Conservation (phyloP, 148 eudicot genomes). For the Nepenthes gracilis region DNA sequence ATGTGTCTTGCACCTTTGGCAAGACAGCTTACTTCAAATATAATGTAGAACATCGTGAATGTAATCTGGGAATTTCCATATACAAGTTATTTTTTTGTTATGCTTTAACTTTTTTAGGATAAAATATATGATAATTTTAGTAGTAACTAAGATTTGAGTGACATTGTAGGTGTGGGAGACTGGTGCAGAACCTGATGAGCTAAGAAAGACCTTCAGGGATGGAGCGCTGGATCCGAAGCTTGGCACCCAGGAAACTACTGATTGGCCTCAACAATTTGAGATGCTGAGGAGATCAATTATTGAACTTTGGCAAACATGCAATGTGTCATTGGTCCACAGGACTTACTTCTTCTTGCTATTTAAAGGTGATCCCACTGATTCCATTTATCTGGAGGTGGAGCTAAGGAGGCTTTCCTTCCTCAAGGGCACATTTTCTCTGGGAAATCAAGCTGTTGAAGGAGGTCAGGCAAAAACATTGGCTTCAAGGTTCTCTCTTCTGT, state of each 20-base stretch:
- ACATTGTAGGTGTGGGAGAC: slow-evolving; percentile 27
- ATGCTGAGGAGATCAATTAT: slow-evolving; percentile 48
- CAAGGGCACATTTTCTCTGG: slow-evolving; percentile 51
- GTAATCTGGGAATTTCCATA: too few relatives aligned
- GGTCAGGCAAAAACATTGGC: slow-evolving; percentile 50
- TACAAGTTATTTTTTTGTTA: too few relatives aligned
- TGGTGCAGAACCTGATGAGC: slow-evolving; percentile 18
- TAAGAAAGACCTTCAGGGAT: slow-evolving; percentile 34
- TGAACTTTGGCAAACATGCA: slow-evolving; percentile 84
- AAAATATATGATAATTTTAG: too few relatives aligned
- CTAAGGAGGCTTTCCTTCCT: slow-evolving; percentile 78
- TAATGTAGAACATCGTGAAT: too few relatives aligned
- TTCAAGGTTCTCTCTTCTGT: slow-evolving; percentile 46
- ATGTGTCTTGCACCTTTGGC: too few relatives aligned
- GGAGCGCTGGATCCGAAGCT: slow-evolving; percentile 42
- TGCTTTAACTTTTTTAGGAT: too few relatives aligned
- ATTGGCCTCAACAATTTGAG: slow-evolving; percentile 56
- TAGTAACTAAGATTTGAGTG: neutral
- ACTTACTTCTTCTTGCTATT: slow-evolving; percentile 90
- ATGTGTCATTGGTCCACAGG: slow-evolving; percentile 73
- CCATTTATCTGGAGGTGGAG: slow-evolving; percentile 95
- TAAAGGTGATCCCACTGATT: slow-evolving; percentile 75
- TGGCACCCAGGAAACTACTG: slow-evolving; percentile 21
- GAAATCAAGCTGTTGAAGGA: slow-evolving; percentile 31
- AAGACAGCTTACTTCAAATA: too few relatives aligned